A percentile compares a stretch with the other conserved stretches of the same genome.
Evolutionary conservation across 2,329 filamentous ascomycete species (phyloP).

Genomic region (Fonsecaea monophora): DNA sequence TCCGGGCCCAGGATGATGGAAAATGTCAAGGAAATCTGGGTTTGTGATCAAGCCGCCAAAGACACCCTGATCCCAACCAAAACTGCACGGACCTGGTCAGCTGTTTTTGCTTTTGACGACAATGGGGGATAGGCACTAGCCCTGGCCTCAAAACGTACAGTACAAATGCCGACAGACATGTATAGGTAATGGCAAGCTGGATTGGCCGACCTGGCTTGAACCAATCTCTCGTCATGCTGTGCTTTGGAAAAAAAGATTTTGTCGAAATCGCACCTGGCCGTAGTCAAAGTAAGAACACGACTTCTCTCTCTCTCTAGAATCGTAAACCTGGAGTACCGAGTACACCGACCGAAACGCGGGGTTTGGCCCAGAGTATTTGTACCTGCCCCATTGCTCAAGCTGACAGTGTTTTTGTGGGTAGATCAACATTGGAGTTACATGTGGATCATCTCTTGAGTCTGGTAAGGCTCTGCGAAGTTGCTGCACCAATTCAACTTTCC

Average conservation of each 20-base stretch:
- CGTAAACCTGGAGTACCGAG: conserved; percentile 15
- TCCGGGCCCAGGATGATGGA: conserved; percentile 24
- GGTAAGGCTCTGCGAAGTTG: conserved; percentile 5
- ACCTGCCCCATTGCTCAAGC: conserved; percentile 9
- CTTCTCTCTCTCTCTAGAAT: conserved; percentile 11
- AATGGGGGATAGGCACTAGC: not conserved
- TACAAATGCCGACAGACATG: conserved; percentile 37
- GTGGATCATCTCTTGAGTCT: conserved; percentile 19
- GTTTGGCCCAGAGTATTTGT: conserved; percentile 17
- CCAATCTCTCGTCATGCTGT: conserved; percentile 19
- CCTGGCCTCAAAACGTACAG: conserved; percentile 15
- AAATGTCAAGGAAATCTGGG: conserved; percentile 42
- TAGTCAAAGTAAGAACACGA: conserved; percentile 8
- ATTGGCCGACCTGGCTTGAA: conserved; percentile 20
- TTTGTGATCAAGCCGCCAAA: conserved; percentile 45
- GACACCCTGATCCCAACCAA: conserved; percentile 49
- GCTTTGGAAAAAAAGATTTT: not conserved
- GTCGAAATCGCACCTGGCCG: not conserved
- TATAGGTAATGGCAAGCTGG: conserved; percentile 50
- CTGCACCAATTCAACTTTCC: conserved; percentile 8
- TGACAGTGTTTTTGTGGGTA: conserved; percentile 1
- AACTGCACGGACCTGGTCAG: conserved; percentile 6
- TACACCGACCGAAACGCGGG: conserved; percentile 7
- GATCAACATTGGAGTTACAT: conserved; percentile 14
- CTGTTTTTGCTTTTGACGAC: not conserved